phyloP scores from a whole-genome alignment of 1,139 yeast genomes.

The Yamadazyma kanchanaburiensis region DNA sequence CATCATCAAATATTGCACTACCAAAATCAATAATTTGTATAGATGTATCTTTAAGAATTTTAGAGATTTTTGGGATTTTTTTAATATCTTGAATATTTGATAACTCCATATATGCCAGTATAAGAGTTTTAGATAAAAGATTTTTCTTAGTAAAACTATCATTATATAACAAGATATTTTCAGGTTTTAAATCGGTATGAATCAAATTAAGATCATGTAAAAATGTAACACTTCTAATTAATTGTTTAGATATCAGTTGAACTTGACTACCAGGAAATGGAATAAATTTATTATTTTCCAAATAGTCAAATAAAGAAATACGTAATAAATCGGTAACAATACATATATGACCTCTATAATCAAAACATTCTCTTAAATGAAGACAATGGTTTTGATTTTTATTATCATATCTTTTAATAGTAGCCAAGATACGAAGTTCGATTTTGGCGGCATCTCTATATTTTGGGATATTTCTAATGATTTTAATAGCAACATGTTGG shows the following conservation, averaged over 20 bases:
- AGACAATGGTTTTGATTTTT: constrained; percentile 68
- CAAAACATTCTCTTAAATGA: constrained; percentile 86
- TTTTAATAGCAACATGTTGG: constrained; percentile 82
- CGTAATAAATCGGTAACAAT: constrained; percentile 86
- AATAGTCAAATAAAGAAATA: constrained; percentile 83
- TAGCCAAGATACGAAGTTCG: constrained; percentile 75
- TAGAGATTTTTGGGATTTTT: constrained; percentile 38
- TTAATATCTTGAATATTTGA: constrained; percentile 16
- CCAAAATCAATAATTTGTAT: constrained; percentile 95
- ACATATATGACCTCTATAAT: constrained; percentile 90
- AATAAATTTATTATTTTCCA: constrained; percentile 70
- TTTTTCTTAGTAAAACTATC: constrained; percentile 41
- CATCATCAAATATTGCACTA: constrained; percentile 89
- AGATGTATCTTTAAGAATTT: constrained; percentile 70
- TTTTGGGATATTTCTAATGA: constrained; percentile 76
- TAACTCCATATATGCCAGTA: constrained; percentile 28
- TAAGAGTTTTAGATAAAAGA: constrained; percentile 32
- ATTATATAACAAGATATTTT: constrained; percentile 77
- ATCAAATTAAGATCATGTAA: constrained; percentile 85
- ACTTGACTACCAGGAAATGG: constrained; percentile 83
- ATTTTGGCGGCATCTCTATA: constrained; percentile 84
- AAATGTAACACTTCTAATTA: constrained; percentile 81
- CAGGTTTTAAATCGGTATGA: constrained; percentile 95
- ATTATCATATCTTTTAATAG: constrained; percentile 72
- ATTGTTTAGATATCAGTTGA: constrained; percentile 83